Evolutionary conservation across 257 asterid genomes (phyloP), one percentile per base, ranked within the genome.

Genomic region (Schizonepeta tenuifolia): DNA sequence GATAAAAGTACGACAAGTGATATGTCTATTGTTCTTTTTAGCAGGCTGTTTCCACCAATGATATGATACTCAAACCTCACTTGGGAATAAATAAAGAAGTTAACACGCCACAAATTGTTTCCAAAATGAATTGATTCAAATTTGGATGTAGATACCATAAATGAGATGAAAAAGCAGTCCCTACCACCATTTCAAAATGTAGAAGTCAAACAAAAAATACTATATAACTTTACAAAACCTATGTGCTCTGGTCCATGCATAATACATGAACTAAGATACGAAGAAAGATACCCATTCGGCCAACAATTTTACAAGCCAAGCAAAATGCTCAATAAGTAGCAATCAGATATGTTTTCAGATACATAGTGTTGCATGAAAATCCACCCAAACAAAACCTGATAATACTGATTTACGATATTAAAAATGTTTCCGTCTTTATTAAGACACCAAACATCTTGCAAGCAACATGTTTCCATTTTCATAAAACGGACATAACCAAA

Each of bases 251-350:
- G 21, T 13, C 18, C 38, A 7, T 9, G 17, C 35, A 55, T 55
- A 21, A 58, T 4, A 14, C 24, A 28, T 28, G 3, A n/a, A 60
- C n/a, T 3, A 26, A 8, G 2, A n/a, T 3, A 17, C 17, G 2
- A n/a, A n/a, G n/a, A n/a, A n/a, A n/a, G n/a, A n/a, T n/a, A n/a
- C n/a, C n/a, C n/a, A n/a, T n/a, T n/a, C n/a, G n/a, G n/a, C n/a
- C n/a, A n/a, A n/a, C n/a, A n/a, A n/a, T n/a, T 60, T 35, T 17
- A 4, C 15, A 7, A 7, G 47, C 28, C 66, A 35, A 35, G 22
- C 67, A 35, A 60, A 60, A 31, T 59, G 46, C 28, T 60, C 28
- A 60, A 35, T 33, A 7, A 59, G 24, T n/a, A 59, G 66, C 66
- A n/a, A 33, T 8, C 47, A 35, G 4, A 21, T 26, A 56, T 21